Conservation (phyloP, 176 grass and related monocot genomes). For the Stipa capillata region DNA sequence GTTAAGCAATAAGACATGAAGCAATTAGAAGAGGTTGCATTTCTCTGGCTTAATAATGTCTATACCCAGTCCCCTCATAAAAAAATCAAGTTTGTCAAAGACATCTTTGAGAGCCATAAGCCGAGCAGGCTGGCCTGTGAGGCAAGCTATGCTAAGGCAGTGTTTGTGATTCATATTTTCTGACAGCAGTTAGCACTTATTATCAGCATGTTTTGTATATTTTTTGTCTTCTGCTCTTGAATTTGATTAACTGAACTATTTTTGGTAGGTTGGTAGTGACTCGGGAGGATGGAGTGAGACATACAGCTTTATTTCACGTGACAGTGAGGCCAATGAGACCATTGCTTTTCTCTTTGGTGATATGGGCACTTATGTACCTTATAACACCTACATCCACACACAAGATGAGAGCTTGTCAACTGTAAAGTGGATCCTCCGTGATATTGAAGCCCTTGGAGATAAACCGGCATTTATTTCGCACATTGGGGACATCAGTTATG, state of each 20-base stretch:
- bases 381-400: slow-evolving; percentile 65
- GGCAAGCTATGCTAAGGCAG: neutral
- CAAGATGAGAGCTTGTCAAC: slow-evolving; percentile 79
- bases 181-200: neutral
- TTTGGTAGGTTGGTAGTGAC: slow-evolving; percentile 74
- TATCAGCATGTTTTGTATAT: neutral
- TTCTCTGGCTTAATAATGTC: neutral
- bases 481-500: slow-evolving; percentile 96
- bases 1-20: neutral
- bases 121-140: neutral
- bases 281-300: slow-evolving; percentile 66
- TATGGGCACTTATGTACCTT: slow-evolving; percentile 89
- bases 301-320: slow-evolving; percentile 79
- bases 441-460: slow-evolving; percentile 78
- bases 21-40: neutral
- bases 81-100: neutral
- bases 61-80: neutral
- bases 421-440: slow-evolving; percentile 79
- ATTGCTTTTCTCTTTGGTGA: slow-evolving; percentile 81
- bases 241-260: slow-evolving; percentile 15
- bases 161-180: neutral
- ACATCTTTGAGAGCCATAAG: neutral
- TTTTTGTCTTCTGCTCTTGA: neutral
- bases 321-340: slow-evolving; percentile 69
- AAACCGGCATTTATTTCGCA: slow-evolving; percentile 81